Evolutionary conservation across 2,329 filamentous ascomycete species (phyloP).

Genomic region (Chaetomiaceae sp.): DNA sequence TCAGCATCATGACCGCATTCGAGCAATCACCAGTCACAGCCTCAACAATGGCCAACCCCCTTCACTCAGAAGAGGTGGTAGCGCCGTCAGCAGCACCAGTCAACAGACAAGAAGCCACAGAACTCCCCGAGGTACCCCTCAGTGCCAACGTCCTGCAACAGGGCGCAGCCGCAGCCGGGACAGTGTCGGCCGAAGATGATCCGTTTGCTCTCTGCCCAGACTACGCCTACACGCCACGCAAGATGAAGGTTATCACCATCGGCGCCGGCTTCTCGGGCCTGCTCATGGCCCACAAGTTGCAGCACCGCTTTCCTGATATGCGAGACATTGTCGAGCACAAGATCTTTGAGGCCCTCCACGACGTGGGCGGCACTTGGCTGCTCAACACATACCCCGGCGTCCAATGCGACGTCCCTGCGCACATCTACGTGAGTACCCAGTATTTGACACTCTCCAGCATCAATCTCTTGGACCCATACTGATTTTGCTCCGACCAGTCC

Average conservation of each 20-base stretch:
- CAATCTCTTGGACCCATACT: not conserved
- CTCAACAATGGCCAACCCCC: not conserved
- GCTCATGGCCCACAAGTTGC: not conserved
- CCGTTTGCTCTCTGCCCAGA: not conserved
- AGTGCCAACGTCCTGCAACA: not conserved
- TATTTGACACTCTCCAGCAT: not conserved
- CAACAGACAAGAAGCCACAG: not conserved
- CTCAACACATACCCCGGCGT: slow-evolving; percentile 60
- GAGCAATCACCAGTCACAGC: not conserved
- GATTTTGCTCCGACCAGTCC: slow-evolving; percentile 37
- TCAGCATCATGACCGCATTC: not conserved
- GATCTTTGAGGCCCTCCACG: not conserved
- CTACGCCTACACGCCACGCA: not conserved
- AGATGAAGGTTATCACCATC: not conserved
- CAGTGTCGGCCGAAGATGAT: not conserved
- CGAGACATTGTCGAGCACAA: not conserved
- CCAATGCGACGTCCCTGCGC: slow-evolving; percentile 63
- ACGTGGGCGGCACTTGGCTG: slow-evolving; percentile 47
- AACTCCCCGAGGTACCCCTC: not conserved
- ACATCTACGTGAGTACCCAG: slow-evolving; percentile 54
- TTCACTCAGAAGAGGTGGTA: not conserved
- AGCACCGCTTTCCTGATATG: not conserved
- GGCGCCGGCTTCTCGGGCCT: not conserved
- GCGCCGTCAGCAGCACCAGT: not conserved
- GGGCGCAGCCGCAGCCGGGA: not conserved